Base-by-base conservation (phyloP, 2,329 filamentous ascomycete genomes). In the Xylariaceae sp. region DNA sequence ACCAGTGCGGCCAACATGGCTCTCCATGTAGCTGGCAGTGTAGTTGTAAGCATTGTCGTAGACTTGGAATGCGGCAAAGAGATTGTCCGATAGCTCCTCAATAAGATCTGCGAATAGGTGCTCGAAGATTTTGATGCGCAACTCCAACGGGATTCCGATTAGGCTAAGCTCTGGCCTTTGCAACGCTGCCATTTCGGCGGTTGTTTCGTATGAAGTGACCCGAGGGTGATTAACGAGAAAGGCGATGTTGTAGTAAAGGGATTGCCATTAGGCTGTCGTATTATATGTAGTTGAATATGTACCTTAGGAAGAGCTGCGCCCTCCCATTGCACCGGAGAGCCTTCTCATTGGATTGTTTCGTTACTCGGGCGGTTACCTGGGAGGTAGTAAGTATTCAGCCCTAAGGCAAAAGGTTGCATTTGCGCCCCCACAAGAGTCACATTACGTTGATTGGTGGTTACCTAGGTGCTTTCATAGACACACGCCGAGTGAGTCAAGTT, bases 121-220 rank as follows among this genome's bases (percentile, higher is more conserved):
- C n/a, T 60, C 58, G 21, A 54, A 60, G 40, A 60, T 53, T 19
- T 53, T 50, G 29, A 60, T 20, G 5, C 55, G 51, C 32, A 60
- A 7, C n/a, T 60, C 55, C 14, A 37, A 4, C 14, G 32, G 32
- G 7, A 37, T 37, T 12, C 32, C 32, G 14, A 37, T 4, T 37
- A 37, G 32, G 32, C 32, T 37, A 16, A 14, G 32, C 14, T 37
- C 32, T 37, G 32, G 32, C 9, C 14, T 12, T 14, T 37, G 32
- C 14, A 37, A 14, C 14, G 32, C 32, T 37, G 32, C 32, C 32
- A 37, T 37, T 16, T 37, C 32, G 12, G 32, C 12, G 32, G 12
- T 37, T 3, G 6, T 37, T 12, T 7, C 3, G 9, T 14, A 16
- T 37, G 14, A 37, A 37, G 23, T 26, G 23, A 26, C 4, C 23